phyloP scores from a whole-genome alignment of 2,329 filamentous ascomycete genomes.

The Cladosporium sp. region DNA sequence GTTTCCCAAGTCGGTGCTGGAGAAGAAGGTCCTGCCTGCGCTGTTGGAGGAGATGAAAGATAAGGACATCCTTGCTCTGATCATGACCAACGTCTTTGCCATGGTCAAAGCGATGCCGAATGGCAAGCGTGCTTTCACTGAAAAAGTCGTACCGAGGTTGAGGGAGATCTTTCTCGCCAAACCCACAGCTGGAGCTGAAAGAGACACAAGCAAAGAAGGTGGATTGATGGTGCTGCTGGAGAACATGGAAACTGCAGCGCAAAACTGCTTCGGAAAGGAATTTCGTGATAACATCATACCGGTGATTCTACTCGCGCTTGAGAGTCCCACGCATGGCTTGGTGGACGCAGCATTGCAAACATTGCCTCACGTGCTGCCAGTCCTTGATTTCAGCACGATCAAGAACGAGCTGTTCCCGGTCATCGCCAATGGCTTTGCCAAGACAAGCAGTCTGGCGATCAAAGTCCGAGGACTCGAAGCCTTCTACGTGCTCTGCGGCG shows the following conservation, averaged over 20 bases:
- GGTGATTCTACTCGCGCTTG: constrained; percentile 75
- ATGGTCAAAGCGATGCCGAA: constrained; percentile 76
- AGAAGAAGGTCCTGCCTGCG: constrained; percentile 88
- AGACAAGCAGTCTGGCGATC: constrained; percentile 88
- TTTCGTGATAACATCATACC: constrained; percentile 96
- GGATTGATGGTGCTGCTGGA: constrained; percentile 89
- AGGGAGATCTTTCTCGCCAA: constrained; percentile 74
- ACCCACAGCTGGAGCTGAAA: constrained; percentile 55
- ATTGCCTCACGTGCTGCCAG: constrained; percentile 73
- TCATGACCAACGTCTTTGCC: constrained; percentile 88
- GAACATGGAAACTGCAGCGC: constrained; percentile 69
- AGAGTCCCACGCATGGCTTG: constrained; percentile 83
- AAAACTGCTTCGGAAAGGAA: constrained; percentile 82
- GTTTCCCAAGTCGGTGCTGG: constrained; percentile 89
- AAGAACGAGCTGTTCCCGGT: constrained; percentile 96
- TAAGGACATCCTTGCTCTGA: constrained; percentile 74
- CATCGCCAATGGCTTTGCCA: constrained; percentile 84
- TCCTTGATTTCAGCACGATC: constrained; percentile 92
- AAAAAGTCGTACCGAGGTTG: constrained; percentile 79
- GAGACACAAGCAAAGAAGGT: constrained; percentile 79
- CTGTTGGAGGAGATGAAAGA: constrained; percentile 93
- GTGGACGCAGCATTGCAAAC: constrained; percentile 81
- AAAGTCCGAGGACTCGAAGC: constrained; percentile 91
- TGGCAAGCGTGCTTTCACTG: constrained; percentile 73
- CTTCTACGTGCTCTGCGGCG: constrained; percentile 85